Percentiles rank a stretch among this genome's conserved stretches.
phyloP scores from a whole-genome alignment of 2,329 filamentous ascomycete genomes.

The Knoxdaviesia proteae region DNA sequence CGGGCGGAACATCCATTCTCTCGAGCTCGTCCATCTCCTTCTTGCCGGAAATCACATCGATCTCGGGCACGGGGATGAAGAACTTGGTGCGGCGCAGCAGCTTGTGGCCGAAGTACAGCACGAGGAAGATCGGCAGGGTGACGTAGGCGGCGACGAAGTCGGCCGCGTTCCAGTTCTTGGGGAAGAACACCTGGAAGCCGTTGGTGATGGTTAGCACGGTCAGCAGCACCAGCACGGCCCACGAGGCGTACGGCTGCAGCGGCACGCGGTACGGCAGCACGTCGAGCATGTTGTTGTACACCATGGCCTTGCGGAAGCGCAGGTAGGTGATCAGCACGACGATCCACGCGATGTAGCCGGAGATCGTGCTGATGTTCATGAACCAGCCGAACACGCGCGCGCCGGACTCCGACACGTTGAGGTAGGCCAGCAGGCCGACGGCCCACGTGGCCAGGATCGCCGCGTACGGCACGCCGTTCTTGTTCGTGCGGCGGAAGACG shows the following conservation, averaged over 20 bases:
- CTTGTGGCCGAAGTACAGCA: conserved; percentile 42
- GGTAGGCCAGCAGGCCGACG: conserved; percentile 46
- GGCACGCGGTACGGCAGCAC: conserved; percentile 29
- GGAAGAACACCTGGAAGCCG: conserved; percentile 56
- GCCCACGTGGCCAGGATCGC: conserved; percentile 31
- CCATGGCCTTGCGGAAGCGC: conserved; percentile 36
- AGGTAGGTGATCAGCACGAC: conserved; percentile 36
- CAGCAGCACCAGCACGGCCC: conserved; percentile 34
- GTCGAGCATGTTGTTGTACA: conserved; percentile 25
- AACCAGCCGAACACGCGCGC: conserved; percentile 51
- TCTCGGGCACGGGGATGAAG: conserved; percentile 20
- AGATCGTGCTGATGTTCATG: conserved; percentile 45
- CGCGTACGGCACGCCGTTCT: conserved; percentile 37
- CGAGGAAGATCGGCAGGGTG: conserved; percentile 38
- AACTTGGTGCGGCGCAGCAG: conserved; percentile 21
- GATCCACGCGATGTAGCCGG: conserved; percentile 39
- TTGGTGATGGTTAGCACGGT: conserved; percentile 48
- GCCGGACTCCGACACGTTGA: conserved; percentile 43
- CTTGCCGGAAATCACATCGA: conserved; percentile 37
- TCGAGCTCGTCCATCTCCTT: conserved; percentile 40
- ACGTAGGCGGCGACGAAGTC: conserved; percentile 47
- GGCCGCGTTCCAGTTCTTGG: conserved; percentile 36
- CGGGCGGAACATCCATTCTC: conserved; percentile 22
- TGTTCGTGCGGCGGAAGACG: conserved; percentile 37
- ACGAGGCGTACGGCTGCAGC: conserved; percentile 43